Evolutionary conservation across 2,329 filamentous ascomycete species (phyloP).

Genomic region (Fusarium gaditjirri): DNA sequence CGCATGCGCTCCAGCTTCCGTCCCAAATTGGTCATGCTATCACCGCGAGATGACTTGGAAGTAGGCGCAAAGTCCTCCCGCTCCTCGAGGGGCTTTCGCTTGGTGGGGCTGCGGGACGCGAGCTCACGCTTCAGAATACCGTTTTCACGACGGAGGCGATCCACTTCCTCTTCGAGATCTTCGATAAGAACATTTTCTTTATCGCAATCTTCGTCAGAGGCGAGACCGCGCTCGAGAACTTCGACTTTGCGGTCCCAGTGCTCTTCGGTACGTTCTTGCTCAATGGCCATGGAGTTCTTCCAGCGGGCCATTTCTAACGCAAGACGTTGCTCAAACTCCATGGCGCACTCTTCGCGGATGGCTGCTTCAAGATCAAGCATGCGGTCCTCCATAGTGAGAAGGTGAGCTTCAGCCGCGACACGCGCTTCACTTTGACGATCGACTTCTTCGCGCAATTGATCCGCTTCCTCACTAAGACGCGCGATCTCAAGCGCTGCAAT

Average conservation of each 20-base stretch:
- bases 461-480: constrained; percentile 77
- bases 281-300: constrained; percentile 80
- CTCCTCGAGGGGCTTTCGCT: constrained; percentile 65
- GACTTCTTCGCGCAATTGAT: constrained; percentile 76
- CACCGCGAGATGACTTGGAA: constrained; percentile 24
- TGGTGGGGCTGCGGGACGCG: constrained; percentile 70
- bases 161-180: constrained; percentile 77
- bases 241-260: constrained; percentile 90
- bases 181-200: constrained; percentile 73
- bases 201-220: constrained; percentile 60
- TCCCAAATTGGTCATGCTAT: constrained; percentile 53
- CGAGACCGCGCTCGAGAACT: constrained; percentile 63
- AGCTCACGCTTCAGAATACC: constrained; percentile 74
- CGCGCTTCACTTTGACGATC: constrained; percentile 77
- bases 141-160: constrained; percentile 73
- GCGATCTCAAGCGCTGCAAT: constrained; percentile 83
- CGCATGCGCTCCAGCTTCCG: constrained; percentile 63
- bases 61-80: constrained; percentile 57
- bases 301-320: constrained; percentile 81
- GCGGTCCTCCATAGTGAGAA: constrained; percentile 75
- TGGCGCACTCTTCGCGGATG: constrained; percentile 88
- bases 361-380: constrained; percentile 79
- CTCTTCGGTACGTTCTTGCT: constrained; percentile 82
- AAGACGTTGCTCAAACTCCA: constrained; percentile 84
- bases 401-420: constrained; percentile 76